Conservation (phyloP, 2,329 filamentous ascomycete species). For the Parascedosporium putredinis region DNA sequence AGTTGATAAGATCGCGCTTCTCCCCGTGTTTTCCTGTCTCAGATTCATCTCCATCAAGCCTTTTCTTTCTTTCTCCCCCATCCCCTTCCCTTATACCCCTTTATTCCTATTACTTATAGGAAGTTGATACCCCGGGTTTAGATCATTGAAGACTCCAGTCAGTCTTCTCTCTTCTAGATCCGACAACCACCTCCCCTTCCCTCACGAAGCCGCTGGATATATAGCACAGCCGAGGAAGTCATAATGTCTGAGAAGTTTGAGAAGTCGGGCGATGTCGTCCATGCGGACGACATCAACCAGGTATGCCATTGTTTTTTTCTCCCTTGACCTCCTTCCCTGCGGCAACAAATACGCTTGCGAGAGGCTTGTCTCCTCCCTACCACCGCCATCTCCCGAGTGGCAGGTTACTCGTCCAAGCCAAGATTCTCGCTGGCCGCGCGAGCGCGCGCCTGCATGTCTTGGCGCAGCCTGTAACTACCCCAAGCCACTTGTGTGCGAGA, state of each 20-base stretch:
- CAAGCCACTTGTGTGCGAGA: no score
- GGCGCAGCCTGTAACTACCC: no score
- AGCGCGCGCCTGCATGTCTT: no score
- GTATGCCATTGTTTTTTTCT: neutral
- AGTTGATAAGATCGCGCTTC: conserved; percentile 2
- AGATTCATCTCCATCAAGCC: neutral
- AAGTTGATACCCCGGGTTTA: neutral
- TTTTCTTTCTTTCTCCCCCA: neutral
- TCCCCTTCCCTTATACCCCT: neutral
- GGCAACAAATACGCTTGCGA: neutral
- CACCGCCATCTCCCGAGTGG: no score
- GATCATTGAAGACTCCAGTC: neutral
- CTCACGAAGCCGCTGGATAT: neutral
- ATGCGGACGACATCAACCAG: conserved; percentile 2
- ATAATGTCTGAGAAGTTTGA: neutral
- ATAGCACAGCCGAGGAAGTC: neutral
- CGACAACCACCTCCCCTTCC: conserved; percentile 68
- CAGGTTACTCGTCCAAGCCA: no score
- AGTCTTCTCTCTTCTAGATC: conserved; percentile 36
- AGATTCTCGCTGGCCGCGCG: no score
- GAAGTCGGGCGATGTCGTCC: neutral
- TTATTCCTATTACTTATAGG: neutral
- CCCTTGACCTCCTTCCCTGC: neutral
- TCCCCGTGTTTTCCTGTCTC: neutral
- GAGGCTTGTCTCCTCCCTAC: neutral